A percentile compares a stretch with the other conserved stretches of the same genome.
These are phyloP conservation scores for Kalanchoe fedtschenkoi DNA, from an alignment of 164 flowering plant species.

Conservation along the genomic window DNA sequence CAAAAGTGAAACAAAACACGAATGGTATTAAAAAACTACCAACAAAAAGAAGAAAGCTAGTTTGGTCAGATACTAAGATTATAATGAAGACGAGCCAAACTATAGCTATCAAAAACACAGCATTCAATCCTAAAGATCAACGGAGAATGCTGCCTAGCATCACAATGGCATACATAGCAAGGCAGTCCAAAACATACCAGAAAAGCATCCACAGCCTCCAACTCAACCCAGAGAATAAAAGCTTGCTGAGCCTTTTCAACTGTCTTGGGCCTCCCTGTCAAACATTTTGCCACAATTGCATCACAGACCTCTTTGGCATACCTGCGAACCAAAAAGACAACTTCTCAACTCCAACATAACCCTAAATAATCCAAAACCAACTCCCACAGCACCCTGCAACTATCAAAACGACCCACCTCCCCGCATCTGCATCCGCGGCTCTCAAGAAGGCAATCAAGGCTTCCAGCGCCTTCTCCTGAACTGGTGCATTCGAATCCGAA, in stretches of 20 bases:
- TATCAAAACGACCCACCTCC: conserved; percentile 34
- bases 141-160: too few species aligned
- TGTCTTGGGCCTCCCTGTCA: conserved; percentile 90
- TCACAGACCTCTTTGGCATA: conserved; percentile 89
- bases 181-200: conserved; percentile 33
- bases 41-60: background rate
- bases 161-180: background rate
- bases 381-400: background rate
- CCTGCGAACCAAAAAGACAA: conserved; percentile 24
- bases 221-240: conserved; percentile 89
- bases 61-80: conserved; percentile 17
- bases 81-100: background rate
- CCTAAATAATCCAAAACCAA: background rate
- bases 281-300: conserved; percentile 80
- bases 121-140: too few species aligned
- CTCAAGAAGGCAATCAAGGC: conserved; percentile 68
- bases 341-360: background rate
- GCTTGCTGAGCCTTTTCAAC: conserved; percentile 87
- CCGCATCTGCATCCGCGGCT: conserved; percentile 93
- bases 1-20: background rate
- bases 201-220: conserved; percentile 86
- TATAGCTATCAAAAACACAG: background rate
- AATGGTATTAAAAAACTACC: too few species aligned
- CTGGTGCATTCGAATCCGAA: conserved; percentile 95
- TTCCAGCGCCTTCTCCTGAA: conserved; percentile 95